These are phyloP conservation scores for Pseudocercospora macadamiae DNA, from an alignment of 2,329 filamentous ascomycete species.

Conservation along the genomic window DNA sequence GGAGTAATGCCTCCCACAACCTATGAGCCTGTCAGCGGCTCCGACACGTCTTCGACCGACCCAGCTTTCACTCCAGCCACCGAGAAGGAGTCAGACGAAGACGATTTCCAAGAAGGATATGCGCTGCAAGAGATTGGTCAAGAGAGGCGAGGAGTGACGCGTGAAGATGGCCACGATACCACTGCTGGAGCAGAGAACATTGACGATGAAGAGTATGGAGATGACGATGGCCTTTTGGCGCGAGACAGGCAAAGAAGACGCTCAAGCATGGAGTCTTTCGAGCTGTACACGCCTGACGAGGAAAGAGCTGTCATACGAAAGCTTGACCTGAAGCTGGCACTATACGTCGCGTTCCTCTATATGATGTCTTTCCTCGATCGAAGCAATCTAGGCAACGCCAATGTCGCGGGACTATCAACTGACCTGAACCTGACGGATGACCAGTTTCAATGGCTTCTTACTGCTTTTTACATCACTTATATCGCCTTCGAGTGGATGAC, in stretches of 20 bases:
- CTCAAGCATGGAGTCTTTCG: conserved; percentile 46
- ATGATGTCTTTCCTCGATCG: conserved; percentile 84
- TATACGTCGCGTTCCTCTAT: conserved; percentile 81
- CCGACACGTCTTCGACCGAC: conserved; percentile 12
- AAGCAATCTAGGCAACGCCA: conserved; percentile 73
- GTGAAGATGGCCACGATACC: neutral
- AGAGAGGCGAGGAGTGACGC: conserved; percentile 25
- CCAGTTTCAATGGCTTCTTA: conserved; percentile 65
- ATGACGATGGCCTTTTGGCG: conserved; percentile 29
- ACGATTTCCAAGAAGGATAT: conserved; percentile 27
- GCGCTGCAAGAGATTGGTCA: conserved; percentile 30
- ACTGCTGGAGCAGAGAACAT: conserved; percentile 32
- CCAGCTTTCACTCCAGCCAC: conserved; percentile 28
- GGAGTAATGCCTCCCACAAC: conserved; percentile 5
- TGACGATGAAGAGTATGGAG: conserved; percentile 30
- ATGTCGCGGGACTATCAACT: conserved; percentile 59
- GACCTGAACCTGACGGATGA: conserved; percentile 58
- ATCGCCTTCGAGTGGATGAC: conserved; percentile 70
- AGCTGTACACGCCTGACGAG: conserved; percentile 68
- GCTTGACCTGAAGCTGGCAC: conserved; percentile 75
- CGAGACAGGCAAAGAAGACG: conserved; percentile 23
- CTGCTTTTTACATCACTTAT: conserved; percentile 67
- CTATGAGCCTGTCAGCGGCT: conserved; percentile 3
- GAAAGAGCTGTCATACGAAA: conserved; percentile 56
- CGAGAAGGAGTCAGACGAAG: conserved; percentile 28